A percentile compares a stretch with the other conserved stretches of the same genome.
phyloP scores from a whole-genome alignment of 306 rosid species.

The Begonia masoniana region DNA sequence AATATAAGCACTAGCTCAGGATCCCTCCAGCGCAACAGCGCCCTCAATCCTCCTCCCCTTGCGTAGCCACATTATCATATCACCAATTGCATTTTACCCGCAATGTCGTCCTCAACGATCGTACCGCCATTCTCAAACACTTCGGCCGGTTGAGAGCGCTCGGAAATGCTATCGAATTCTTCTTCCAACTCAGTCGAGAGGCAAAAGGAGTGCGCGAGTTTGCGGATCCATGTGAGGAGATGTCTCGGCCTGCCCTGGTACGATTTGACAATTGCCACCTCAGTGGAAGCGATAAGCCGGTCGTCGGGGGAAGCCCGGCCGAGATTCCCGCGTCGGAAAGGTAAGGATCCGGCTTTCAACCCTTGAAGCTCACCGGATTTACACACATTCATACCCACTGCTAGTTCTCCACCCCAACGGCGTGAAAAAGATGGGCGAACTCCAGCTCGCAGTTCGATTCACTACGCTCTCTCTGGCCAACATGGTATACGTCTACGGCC shows the following conservation, averaged over 20 bases:
- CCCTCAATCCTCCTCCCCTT: conserved; percentile 37
- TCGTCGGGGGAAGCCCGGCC: conserved; percentile 5
- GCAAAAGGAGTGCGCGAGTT: conserved; percentile 21
- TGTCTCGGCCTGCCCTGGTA: conserved; percentile 41
- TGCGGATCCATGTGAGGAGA: conserved; percentile 30
- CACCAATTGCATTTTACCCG: conserved; percentile 21
- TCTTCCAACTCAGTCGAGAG: conserved; percentile 31
- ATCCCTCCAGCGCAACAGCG: conserved; percentile 37
- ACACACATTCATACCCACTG: not conserved
- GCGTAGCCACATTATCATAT: conserved; percentile 34
- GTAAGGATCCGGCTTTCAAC: conserved; percentile 14
- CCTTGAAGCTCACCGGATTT: not conserved
- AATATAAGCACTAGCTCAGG: conserved; percentile 36
- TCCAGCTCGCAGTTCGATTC: not conserved
- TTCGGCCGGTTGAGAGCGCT: conserved; percentile 14
- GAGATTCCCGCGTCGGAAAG: conserved; percentile 74
- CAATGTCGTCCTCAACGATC: conserved; percentile 29
- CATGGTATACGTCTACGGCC: not conserved
- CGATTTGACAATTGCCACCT: conserved; percentile 81
- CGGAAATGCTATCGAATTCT: conserved; percentile 33
- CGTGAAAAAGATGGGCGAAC: not conserved
- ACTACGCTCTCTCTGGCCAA: not conserved
- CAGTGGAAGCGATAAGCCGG: conserved; percentile 19
- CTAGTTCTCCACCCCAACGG: not conserved
- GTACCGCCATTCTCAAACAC: conserved; percentile 16